phyloP scores from a whole-genome alignment of 148 eudicot genomes.

The Pharnaceum exiguum region DNA sequence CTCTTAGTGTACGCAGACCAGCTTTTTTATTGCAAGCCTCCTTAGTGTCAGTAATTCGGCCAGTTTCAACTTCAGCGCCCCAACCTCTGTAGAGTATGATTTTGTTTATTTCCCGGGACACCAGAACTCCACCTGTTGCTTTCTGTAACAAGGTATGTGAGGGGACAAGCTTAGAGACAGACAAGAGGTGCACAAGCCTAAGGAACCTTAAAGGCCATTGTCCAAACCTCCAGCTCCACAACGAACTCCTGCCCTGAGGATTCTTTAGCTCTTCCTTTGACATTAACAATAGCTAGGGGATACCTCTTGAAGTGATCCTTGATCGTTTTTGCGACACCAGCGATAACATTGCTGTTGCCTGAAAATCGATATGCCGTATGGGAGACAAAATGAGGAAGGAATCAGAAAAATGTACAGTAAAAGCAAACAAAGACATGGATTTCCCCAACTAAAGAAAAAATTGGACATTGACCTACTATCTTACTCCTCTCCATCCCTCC shows the following conservation, averaged over 20 bases:
- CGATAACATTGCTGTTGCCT: constrained; percentile 76
- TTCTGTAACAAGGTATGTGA: constrained; percentile 43
- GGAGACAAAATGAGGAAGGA: too few relatives aligned
- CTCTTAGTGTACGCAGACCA: constrained; percentile 12
- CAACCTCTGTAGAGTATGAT: constrained; percentile 87
- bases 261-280: constrained; percentile 94
- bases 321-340: constrained; percentile 79
- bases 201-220: background rate
- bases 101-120: constrained; percentile 89
- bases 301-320: constrained; percentile 72
- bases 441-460: too few relatives aligned
- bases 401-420: too few relatives aligned
- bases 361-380: constrained; percentile 9
- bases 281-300: constrained; percentile 84
- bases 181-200: background rate
- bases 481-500: too few relatives aligned
- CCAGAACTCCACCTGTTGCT: constrained; percentile 76
- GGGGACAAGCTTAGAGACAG: constrained; percentile 6
- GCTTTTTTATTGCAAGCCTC: constrained; percentile 10
- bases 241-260: constrained; percentile 84
- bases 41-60: constrained; percentile 9
- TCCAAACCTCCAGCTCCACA: constrained; percentile 69
- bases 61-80: constrained; percentile 51
- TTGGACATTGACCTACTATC: too few relatives aligned
- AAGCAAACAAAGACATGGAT: too few relatives aligned